phyloP scores from a whole-genome alignment of 441 rosid species.

The Populus hybrid region DNA sequence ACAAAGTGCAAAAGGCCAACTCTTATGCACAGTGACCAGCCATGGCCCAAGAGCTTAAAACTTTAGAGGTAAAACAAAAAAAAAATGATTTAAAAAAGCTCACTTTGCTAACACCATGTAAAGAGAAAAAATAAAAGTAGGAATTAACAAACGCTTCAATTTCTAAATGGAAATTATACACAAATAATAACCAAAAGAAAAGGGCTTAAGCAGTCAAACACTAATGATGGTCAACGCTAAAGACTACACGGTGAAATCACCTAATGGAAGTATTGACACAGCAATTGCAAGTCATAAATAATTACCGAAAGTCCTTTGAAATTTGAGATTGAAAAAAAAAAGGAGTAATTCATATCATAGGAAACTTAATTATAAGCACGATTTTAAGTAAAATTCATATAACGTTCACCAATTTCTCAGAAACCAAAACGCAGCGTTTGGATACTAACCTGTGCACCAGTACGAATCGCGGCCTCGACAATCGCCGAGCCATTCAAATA shows the following conservation, averaged over 20 bases:
- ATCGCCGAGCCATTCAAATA: constrained; percentile 61
- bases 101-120: background rate
- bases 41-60: background rate
- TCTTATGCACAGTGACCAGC: background rate
- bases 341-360: background rate
- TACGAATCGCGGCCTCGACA: constrained; percentile 76
- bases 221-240: too few species aligned
- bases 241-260: too few species aligned
- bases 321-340: background rate
- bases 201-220: too few species aligned
- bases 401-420: constrained; percentile 1
- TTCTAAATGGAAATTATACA: too few species aligned
- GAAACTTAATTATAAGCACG: too few species aligned
- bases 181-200: too few species aligned
- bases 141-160: background rate
- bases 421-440: background rate
- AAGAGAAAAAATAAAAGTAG: background rate
- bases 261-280: too few species aligned
- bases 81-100: background rate
- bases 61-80: background rate
- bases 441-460: constrained; percentile 72
- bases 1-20: background rate
- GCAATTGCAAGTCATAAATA: too few species aligned
- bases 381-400: background rate
- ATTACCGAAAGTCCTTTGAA: too few species aligned